Evolutionary conservation across 2,329 filamentous ascomycete genomes (phyloP).

Genomic region (Verticillium klebahnii): DNA sequence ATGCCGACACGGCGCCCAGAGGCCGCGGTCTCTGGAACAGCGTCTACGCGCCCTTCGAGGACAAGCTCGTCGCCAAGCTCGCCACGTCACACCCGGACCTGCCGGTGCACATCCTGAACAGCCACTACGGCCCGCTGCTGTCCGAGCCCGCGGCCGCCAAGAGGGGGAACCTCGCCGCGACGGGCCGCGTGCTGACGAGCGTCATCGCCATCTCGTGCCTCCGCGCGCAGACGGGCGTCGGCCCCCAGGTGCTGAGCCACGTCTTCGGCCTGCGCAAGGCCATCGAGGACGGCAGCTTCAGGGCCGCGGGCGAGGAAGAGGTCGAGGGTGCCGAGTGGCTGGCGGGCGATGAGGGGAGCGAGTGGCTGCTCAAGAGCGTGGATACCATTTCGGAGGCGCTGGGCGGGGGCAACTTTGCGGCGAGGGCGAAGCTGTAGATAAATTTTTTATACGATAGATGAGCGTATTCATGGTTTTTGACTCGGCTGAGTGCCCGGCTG

Average conservation of each 20-base stretch:
- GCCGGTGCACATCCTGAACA: slow-evolving; percentile 72
- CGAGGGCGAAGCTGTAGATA: slow-evolving; percentile 18
- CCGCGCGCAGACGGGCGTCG: slow-evolving; percentile 75
- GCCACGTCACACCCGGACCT: slow-evolving; percentile 75
- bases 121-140: slow-evolving; percentile 70
- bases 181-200: slow-evolving; percentile 68
- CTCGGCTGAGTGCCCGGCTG: no score
- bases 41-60: slow-evolving; percentile 71
- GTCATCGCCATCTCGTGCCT: slow-evolving; percentile 71
- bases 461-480: no score
- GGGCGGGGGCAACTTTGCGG: slow-evolving; percentile 36
- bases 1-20: slow-evolving; percentile 51
- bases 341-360: slow-evolving; percentile 39
- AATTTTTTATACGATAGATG: no score
- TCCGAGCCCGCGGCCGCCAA: slow-evolving; percentile 55
- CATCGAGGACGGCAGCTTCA: slow-evolving; percentile 60
- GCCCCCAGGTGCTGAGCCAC: slow-evolving; percentile 76
- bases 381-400: slow-evolving; percentile 41
- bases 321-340: slow-evolving; percentile 34
- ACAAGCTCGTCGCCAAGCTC: slow-evolving; percentile 66
- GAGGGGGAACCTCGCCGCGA: slow-evolving; percentile 40
- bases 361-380: slow-evolving; percentile 41
- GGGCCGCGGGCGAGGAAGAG: slow-evolving; percentile 21
- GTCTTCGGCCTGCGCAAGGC: slow-evolving; percentile 77
- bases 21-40: slow-evolving; percentile 69